These are phyloP conservation scores for Solanum hybrid DNA, from an alignment of 305 asterid species.

Conservation along the genomic window DNA sequence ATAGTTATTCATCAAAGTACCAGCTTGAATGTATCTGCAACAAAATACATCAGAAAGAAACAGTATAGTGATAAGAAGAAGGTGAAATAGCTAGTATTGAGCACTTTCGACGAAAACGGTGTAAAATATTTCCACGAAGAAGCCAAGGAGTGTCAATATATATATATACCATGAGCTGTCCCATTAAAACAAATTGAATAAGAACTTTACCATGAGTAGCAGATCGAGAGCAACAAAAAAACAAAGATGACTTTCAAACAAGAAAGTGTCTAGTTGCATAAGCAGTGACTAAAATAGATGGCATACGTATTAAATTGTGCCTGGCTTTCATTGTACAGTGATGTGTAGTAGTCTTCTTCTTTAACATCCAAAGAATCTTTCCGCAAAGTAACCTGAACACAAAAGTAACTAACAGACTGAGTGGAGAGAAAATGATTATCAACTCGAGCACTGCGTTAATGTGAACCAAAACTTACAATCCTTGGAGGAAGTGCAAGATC, in stretches of 20 bases:
- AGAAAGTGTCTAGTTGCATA: neutral
- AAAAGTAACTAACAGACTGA: conserved; percentile 1
- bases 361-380: conserved; percentile 70
- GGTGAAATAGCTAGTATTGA: neutral
- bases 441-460: neutral
- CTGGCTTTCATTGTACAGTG: conserved; percentile 76
- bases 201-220: neutral
- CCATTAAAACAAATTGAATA: neutral
- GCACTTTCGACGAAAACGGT: neutral
- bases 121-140: neutral
- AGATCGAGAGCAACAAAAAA: neutral
- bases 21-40: conserved; percentile 68
- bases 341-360: conserved; percentile 24
- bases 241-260: neutral
- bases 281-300: conserved; percentile 1
- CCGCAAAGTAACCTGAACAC: conserved; percentile 57
- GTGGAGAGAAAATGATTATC: conserved; percentile 3
- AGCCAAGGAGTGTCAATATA: neutral
- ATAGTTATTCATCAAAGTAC: conserved; percentile 75
- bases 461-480: conserved; percentile 43
- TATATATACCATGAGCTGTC: neutral
- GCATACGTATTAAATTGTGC: conserved; percentile 80
- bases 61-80: neutral
- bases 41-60: conserved; percentile 3
- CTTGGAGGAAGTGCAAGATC: conserved; percentile 93